Base-by-base conservation (phyloP, 257 asterid species). In the Solanum acaule region DNA sequence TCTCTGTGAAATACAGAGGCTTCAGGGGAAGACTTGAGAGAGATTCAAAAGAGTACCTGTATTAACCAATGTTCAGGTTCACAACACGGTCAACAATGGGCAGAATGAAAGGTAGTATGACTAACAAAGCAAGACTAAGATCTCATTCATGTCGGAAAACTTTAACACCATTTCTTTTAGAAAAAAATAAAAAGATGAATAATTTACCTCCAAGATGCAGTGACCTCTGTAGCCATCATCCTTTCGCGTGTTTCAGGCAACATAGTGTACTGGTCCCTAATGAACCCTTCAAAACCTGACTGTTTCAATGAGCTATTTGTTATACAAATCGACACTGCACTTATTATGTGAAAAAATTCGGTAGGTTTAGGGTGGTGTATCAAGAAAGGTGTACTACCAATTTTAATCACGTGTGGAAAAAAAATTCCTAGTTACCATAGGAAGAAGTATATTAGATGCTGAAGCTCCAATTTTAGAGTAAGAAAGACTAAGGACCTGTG, bases 201-300 rank as follows among this genome's bases (percentile, higher is more conserved):
- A 67, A 49, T 25, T 37, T 90, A 96, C 99, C 96, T 94, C 99
- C 99, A 97, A 35, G 94, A 92, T 89, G 98, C 98, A 9, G 97
- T 93, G 91, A 97, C 93, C 91, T 96, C 99, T 35, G 99, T 97
- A 87, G 99, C 99, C 91, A 97, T 89, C 91, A 96, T 93, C 93
- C 99, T 94, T 93, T 97, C 99, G 76, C 91, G 90, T 88, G 99
- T 96, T 85, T 97, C 99, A 84, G 99, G 99, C 94, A 97, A 92
- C 68, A 96, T 93, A 33, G 99, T 97, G 88, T 94, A 92, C 91
- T 91, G 91, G 92, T 96, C 99, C 91, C 98, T 92, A 87, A 97
- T 87, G 89, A 97, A 97, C 87, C 98, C 96, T 94, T 97, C 98
- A 93, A 97, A 97, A 77, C 99, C 99, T 42, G 99, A 97, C 99